Base-by-base conservation (phyloP, 2,329 filamentous ascomycete genomes). In the Cadophora sp. region DNA sequence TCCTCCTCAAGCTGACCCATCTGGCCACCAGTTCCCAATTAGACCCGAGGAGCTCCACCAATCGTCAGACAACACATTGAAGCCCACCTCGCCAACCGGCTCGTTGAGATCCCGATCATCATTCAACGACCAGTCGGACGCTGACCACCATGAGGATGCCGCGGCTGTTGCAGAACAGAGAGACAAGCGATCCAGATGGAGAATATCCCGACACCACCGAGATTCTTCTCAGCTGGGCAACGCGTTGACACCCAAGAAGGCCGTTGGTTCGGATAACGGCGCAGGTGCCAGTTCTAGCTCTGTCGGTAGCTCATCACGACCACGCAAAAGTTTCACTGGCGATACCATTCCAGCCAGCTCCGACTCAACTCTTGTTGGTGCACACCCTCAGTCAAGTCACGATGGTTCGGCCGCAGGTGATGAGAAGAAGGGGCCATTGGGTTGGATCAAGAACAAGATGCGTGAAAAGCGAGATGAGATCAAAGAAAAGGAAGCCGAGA, bases 71-170 rank as follows among this genome's bases (percentile, higher is more conserved):
- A 71, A 70, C 34, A 75, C 86, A 0, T 78, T 94, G 37, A 89
- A 87, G 72, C 88, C 90, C 0, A 85, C 86, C 68, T 97, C 93
- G 0, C 92, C 92, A 0, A 88, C 92, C 0, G 88, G 90, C 2
- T 97, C 94, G 0, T 84, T 94, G 68, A 85, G 86, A 61, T 87
- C 87, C 0, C 85, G 85, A 56, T 87, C 86, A 0, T 89, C 86
- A 2, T 88, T 89, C 71, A 96, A 95, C 27, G 94, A 97, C 72
- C 88, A 90, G 26, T 97, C 93, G 0, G 94, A 97, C 76, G 77
- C 89, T 34, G 94, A 97, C 70, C 89, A 91, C 69, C 79, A 85
- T 11, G 92, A 94, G 31, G 91, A 93, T 37, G 73, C 79, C 0
- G 74, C 77, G 7, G 70, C 73, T 40, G 75, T 78, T 24, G 83